Base-by-base conservation (phyloP, 371 early-diverging fungal genomes). In the Mucor plumbeus region DNA sequence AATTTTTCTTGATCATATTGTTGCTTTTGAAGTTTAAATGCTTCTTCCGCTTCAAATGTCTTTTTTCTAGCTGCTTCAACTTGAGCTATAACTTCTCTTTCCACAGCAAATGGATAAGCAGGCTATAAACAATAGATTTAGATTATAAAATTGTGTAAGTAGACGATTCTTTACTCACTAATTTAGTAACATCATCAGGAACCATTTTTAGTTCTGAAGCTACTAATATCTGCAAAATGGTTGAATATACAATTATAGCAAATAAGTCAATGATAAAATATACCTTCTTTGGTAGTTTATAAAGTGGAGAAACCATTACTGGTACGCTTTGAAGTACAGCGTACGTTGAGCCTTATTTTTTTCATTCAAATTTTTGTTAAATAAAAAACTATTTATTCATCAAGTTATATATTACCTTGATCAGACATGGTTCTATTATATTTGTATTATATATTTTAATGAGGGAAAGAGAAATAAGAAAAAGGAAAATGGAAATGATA, bases 281-380 rank as follows among this genome's bases (percentile, higher is more conserved):
- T 73, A 83, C 85, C 71, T 82, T 81, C 65, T 83, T 77, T 40
- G 84, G 82, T 53, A 81, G 65, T 50, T 66, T 76, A 48, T 83
- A 86, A 17, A 76, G 82, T 19, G 83, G 81, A 36, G 86, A 83
- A 33, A 78, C 77, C 81, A 86, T 86, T 31, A 84, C 73, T 31
- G 86, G 86, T 15, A 86, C 75, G 72, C 81, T 78, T 47, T 80
- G 80, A 31, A 81, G 58, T 43, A 83, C 73, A 50, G 86, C 72
- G 70, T 86, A 86, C 31, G 74, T 80, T 21, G 82, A 82, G 19
- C 82, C 82, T 82, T 40, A 39, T 11, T 53, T 21, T 50, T 11
- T 13, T 31, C 1, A 10, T 9, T 10, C 31, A 0, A 26, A 36
- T 19, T n/a, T 34, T 53, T 33, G 31, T 9, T 19, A 17, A 35